Base-by-base conservation (phyloP, 495 filamentous ascomycete species). In the Penicillium ucsense region DNA sequence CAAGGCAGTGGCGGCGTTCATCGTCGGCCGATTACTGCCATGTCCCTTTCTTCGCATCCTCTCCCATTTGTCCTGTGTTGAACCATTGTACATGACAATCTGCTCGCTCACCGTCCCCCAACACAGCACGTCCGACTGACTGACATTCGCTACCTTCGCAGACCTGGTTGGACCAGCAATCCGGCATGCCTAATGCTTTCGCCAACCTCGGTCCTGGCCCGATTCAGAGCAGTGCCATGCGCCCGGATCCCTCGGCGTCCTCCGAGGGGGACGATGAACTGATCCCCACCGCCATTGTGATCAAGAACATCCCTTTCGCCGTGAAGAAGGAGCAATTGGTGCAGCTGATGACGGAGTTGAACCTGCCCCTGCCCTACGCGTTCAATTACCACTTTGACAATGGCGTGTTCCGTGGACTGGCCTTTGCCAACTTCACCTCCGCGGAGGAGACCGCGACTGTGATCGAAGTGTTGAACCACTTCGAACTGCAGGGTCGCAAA, bases 341-440 rank as follows among this genome's bases (percentile, higher is more conserved):
- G 11, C 77, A 81, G 48, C 72, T 95, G 53, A 97, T 98, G 92
- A 90, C 87, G 9, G 84, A 94, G 27, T 75, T 95, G 70, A 82
- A 83, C 47, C 76, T 97, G 31, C 92, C 92, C 2, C 79, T 96
- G 35, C 92, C 92, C 0, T 98, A 98, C 61, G 92, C 92, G 4
- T 98, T 98, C 77, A 98, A 98, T 68, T 98, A 98, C 56, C 92
- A 98, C 65, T 98, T 98, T 62, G 92, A 98, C 61, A 94, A 95
- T 59, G 92, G 92, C 20, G 91, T 98, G 12, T 98, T 98, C 70
- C 78, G 92, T 48, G 92, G 92, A 12, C 75, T 98, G 41, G 92
- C 92, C 7, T 98, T 98, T 65, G 92, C 92, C 66, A 98, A 98
- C 68, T 98, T 98, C 66, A 94, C 92, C 8, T 95, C 88, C 11